Evolutionary conservation across 2,329 filamentous ascomycete genomes (phyloP).

Genomic region (Shiraia sp.): DNA sequence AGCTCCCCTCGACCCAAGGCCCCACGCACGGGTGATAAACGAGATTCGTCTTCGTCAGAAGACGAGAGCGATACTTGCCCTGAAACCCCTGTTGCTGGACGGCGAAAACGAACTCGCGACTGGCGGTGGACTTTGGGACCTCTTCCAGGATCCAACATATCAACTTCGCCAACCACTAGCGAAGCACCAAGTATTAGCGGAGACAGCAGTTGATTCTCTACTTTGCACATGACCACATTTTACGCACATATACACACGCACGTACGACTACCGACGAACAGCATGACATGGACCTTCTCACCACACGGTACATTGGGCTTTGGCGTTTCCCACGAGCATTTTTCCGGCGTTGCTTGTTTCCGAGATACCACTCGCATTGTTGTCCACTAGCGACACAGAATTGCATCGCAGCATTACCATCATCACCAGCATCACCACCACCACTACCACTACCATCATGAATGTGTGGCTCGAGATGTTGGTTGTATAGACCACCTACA

Average conservation of each 20-base stretch:
- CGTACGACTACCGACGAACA: neutral
- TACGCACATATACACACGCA: neutral
- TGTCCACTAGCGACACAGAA: conserved; percentile 12
- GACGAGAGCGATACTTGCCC: conserved; percentile 56
- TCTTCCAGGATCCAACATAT: conserved; percentile 32
- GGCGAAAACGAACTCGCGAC: conserved; percentile 57
- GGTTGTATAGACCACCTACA: neutral
- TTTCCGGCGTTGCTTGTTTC: conserved; percentile 29
- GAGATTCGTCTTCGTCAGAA: conserved; percentile 49
- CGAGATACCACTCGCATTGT: conserved; percentile 31
- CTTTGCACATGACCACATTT: conserved; percentile 1
- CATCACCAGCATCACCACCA: conserved; percentile 1
- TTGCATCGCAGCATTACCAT: conserved; percentile 8
- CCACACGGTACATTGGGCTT: conserved; percentile 8
- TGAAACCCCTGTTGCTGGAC: conserved; percentile 57
- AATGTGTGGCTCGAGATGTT: too few species aligned
- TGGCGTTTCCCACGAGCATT: conserved; percentile 30
- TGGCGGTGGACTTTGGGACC: conserved; percentile 63
- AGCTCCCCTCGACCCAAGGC: conserved; percentile 27
- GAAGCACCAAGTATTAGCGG: conserved; percentile 27
- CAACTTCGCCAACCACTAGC: conserved; percentile 23
- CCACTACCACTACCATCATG: conserved; percentile 1
- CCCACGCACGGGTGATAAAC: conserved; percentile 47
- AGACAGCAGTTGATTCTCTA: conserved; percentile 31
- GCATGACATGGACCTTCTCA: neutral